A percentile compares a stretch with the other conserved stretches of the same genome.
phyloP scores from a whole-genome alignment of 352 stramenopile species.

The Pythium scleroteichum region DNA sequence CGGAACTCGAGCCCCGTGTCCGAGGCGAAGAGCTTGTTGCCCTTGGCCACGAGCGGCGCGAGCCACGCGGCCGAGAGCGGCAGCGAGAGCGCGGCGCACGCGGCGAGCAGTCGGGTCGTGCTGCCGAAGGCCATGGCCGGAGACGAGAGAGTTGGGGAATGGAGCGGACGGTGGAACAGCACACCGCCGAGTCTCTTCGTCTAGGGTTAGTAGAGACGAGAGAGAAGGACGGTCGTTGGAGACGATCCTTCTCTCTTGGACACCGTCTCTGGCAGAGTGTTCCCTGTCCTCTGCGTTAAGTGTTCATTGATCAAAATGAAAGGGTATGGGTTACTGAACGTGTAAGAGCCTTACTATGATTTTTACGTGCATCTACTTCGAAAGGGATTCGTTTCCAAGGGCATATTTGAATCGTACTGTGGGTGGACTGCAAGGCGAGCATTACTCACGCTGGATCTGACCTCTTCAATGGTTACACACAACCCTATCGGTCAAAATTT shows the following conservation, averaged over 20 bases:
- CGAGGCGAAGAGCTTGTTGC: conserved; percentile 88
- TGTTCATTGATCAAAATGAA: too few relatives aligned
- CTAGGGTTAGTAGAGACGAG: background rate
- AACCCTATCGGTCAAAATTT: background rate
- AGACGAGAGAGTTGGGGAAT: background rate
- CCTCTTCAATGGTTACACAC: too few relatives aligned
- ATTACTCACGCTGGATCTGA: background rate
- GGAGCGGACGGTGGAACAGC: background rate
- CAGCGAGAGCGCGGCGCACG: conserved; percentile 1
- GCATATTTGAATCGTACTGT: too few relatives aligned
- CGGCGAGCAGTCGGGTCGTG: conserved; percentile 5
- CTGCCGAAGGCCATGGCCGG: conserved; percentile 3
- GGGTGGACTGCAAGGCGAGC: too few relatives aligned
- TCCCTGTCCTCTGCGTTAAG: too few relatives aligned
- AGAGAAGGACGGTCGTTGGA: too few relatives aligned
- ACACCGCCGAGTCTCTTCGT: too few relatives aligned
- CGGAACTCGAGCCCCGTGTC: conserved; percentile 62
- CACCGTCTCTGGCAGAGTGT: too few relatives aligned
- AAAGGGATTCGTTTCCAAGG: too few relatives aligned
- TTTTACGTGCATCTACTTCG: too few relatives aligned
- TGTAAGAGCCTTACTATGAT: too few relatives aligned
- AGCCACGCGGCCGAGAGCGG: conserved; percentile 38
- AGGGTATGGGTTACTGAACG: background rate
- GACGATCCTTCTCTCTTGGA: too few relatives aligned
- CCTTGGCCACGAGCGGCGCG: conserved; percentile 49